Conservation (phyloP, 2,329 filamentous ascomycete genomes). For the Phoma sp. region DNA sequence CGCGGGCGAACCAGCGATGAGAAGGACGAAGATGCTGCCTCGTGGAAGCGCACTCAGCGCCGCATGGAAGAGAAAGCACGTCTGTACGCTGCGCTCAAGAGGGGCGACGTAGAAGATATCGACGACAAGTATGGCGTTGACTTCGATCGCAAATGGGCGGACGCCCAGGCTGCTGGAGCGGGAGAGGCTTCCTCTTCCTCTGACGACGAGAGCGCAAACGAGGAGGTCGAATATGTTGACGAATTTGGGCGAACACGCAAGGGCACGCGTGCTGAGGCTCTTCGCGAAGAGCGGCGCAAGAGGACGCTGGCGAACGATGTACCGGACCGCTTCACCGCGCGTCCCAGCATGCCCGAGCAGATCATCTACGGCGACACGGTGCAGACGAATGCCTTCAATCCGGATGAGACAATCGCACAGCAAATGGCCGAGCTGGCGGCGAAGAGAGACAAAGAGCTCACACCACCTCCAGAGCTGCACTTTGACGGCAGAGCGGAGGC, state of each 20-base stretch:
- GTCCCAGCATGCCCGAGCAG: constrained; percentile 68
- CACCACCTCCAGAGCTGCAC: constrained; percentile 79
- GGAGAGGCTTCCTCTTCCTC: constrained; percentile 49
- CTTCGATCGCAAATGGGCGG: constrained; percentile 95
- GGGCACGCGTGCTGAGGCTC: constrained; percentile 72
- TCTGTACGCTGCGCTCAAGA: constrained; percentile 87
- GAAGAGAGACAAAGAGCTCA: constrained; percentile 78
- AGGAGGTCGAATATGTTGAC: constrained; percentile 85
- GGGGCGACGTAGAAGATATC: constrained; percentile 74
- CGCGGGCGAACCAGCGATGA: constrained; percentile 60
- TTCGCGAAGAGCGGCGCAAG: constrained; percentile 65
- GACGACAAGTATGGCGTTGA: constrained; percentile 75
- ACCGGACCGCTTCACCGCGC: constrained; percentile 71
- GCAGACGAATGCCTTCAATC: constrained; percentile 82
- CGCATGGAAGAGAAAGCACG: constrained; percentile 91
- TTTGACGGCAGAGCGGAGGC: constrained; percentile 88
- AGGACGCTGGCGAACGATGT: constrained; percentile 57
- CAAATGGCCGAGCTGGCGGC: constrained; percentile 80
- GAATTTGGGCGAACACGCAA: constrained; percentile 86
- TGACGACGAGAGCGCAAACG: constrained; percentile 47
- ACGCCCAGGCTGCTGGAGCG: constrained; percentile 59
- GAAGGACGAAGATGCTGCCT: constrained; percentile 63
- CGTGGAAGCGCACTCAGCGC: constrained; percentile 70
- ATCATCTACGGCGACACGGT: constrained; percentile 87
- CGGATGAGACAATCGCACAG: constrained; percentile 66